Evolutionary conservation across 306 rosid genomes (phyloP).

Genomic region (Sesbania bispinosa): DNA sequence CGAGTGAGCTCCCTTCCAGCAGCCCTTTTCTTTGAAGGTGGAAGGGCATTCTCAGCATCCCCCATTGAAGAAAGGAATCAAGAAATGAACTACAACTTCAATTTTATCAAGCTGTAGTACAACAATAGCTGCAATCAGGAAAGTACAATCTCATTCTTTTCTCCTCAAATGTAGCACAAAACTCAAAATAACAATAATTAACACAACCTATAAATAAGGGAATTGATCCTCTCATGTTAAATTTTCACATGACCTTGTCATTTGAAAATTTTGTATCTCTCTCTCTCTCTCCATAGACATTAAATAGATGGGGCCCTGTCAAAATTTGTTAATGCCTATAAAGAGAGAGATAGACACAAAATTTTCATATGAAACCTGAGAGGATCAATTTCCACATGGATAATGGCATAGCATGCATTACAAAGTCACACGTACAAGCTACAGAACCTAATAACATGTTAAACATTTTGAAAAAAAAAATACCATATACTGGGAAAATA

Average conservation of each 20-base stretch:
- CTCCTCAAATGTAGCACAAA: background rate
- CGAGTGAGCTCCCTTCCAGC: constrained; percentile 85
- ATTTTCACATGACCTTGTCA: background rate
- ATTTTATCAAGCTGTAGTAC: background rate
- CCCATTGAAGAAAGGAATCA: constrained; percentile 52
- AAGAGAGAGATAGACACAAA: background rate
- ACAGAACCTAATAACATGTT: background rate
- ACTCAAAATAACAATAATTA: background rate
- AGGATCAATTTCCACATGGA: background rate
- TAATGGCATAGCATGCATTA: background rate
- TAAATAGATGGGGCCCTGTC: background rate
- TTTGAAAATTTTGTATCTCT: background rate
- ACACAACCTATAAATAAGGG: background rate
- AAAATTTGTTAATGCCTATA: background rate
- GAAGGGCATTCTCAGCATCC: constrained; percentile 64
- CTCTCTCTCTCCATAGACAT: background rate
- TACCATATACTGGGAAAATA: background rate
- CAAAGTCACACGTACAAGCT: background rate
- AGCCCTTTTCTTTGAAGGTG: constrained; percentile 84
- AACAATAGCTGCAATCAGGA: constrained; percentile 38
- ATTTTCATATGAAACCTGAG: background rate
- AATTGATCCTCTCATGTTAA: background rate
- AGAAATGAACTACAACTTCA: constrained; percentile 11
- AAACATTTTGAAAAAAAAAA: background rate
- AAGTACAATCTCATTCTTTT: background rate